Percentiles rank a stretch among this genome's conserved stretches.
Evolutionary conservation across 2,329 filamentous ascomycete species (phyloP).

Genomic region (Phaeosphaeria sp.): DNA sequence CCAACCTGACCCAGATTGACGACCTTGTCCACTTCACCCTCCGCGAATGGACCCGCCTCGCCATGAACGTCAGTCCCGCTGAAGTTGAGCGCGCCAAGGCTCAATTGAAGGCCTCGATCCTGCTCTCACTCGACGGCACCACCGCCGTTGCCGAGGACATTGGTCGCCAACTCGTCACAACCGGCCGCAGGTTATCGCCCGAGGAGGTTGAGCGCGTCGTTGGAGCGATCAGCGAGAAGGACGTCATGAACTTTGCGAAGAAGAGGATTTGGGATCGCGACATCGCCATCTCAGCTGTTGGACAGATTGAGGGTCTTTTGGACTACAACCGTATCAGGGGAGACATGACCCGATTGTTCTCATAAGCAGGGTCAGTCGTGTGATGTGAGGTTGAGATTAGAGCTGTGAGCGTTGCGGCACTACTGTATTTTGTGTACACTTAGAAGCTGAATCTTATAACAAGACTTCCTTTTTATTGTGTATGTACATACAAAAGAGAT

Average conservation of each 20-base stretch:
- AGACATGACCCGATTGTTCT: constrained; percentile 82
- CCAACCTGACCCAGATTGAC: constrained; percentile 85
- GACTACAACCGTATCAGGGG: constrained; percentile 80
- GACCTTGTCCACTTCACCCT: constrained; percentile 98
- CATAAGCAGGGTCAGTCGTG: constrained; percentile 25
- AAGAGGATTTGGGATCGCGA: constrained; percentile 98
- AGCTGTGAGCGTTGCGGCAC: constrained; percentile 24
- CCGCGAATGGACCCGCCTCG: constrained; percentile 96
- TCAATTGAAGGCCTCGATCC: constrained; percentile 97
- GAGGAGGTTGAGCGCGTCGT: constrained; percentile 95
- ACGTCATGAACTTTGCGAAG: constrained; percentile 96
- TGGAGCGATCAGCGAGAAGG: constrained; percentile 88
- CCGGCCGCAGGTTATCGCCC: constrained; percentile 87
- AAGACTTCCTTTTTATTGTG: constrained; percentile 29
- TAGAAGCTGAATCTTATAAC: constrained; percentile 37
- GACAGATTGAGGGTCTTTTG: constrained; percentile 83
- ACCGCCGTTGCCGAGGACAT: constrained; percentile 98
- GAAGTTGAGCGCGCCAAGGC: constrained; percentile 99
- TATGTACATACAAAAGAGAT: constrained; percentile 8
- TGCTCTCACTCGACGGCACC: constrained; percentile 95
- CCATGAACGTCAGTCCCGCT: constrained; percentile 82
- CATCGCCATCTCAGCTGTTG: constrained; percentile 90
- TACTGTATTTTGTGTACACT: constrained; percentile 46
- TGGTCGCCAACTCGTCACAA: constrained; percentile 97
- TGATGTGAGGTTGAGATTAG: constrained; percentile 3